Base-by-base conservation (phyloP, 192 early-diverging fungal species). In the Mortierella hygrophila region DNA sequence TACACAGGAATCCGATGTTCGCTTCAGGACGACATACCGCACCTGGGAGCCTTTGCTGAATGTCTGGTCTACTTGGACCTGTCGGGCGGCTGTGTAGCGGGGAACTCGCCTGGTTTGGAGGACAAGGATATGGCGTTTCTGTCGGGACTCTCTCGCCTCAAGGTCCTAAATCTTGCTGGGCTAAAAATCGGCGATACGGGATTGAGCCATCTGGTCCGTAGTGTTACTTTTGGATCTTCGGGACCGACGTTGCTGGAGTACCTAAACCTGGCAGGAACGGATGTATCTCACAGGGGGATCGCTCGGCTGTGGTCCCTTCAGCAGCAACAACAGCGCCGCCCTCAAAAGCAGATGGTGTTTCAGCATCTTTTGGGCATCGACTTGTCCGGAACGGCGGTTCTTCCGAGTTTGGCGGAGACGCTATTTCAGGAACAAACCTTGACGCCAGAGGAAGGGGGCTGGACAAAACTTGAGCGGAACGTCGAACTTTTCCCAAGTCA, bases 61-160 rank as follows among this genome's bases (percentile, higher is more conserved):
- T 86, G 84, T 74, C 76, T 86, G 7, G 84, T 81, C n/a, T 86
- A 86, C 26, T 57, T 86, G n/a, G 84, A 86, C 29, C 65, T 86
- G 11, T 86, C 84, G 16, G 75, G 77, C 49, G 82, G 82, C 0
- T 35, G 46, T 38, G 42, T 32, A 20, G 37, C n/a, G 7, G 60
- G 21, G 2, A 69, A 38, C 18, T 46, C 32, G 29, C 11, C 35
- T 68, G 69, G 55, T 23, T 73, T 86, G 52, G 60, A 63, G 10
- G 84, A 86, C 54, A 72, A 70, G 63, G 84, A 86, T 32, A 77
- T 86, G 55, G 79, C 79, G 0, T 68, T 75, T n/a, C 37, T 86
- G 8, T 77, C 79, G 21, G 55, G 65, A 21, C 70, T 86, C 11
- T 74, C 74, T 2, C 68, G 65, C 11, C 84, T 86, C 35, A 29